Base-by-base conservation (phyloP, 495 filamentous ascomycete species). In the Cercophora sp. region DNA sequence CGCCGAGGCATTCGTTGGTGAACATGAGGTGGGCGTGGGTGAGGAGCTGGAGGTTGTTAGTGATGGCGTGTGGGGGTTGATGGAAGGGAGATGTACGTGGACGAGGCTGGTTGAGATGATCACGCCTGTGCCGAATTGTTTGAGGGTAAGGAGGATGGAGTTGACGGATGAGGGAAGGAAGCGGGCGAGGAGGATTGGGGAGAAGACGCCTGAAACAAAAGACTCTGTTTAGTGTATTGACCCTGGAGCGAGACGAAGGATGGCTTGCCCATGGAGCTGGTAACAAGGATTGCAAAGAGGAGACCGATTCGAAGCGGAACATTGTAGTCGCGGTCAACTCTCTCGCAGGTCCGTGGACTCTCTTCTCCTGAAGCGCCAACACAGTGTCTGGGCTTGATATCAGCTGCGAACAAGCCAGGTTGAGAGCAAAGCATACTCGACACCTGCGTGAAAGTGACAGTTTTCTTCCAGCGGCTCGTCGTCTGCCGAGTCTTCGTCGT, bases 81-180 rank as follows among this genome's bases (percentile, higher is more conserved):
- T 18, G 23, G 1, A 32, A 48, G 27, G 24, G 13, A 20, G 25
- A 53, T 74, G 63, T 54, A 84, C 78, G 58, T 89, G 85, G 18
- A 88, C 68, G 48, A 87, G 86, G n/a, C 82, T 83, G 0, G 85
- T 89, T 5, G 85, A 74, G 35, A 88, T 73, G 51, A 89, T 82
- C n/a, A 88, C 79, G 1, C 86, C 86, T 0, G 86, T 87, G 5
- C 86, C 86, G 51, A 89, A 88, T 51, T 89, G 85, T 56, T 84
- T 82, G 22, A 86, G 70, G 8, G 76, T 74, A 35, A 78, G 75
- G 25, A 77, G 67, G 45, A 55, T 24, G 11, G 67, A 55, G 9
- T 60, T 57, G 16, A 8, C 19, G 8, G 13, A 13, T 20, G 47
- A 39, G 13, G 60, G 37, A 22, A 69, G 54, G 49, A 64, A 53